These are phyloP conservation scores for Wallacemonas sp. DNA, from an alignment of 208 protist genomes.

Conservation along the genomic window DNA sequence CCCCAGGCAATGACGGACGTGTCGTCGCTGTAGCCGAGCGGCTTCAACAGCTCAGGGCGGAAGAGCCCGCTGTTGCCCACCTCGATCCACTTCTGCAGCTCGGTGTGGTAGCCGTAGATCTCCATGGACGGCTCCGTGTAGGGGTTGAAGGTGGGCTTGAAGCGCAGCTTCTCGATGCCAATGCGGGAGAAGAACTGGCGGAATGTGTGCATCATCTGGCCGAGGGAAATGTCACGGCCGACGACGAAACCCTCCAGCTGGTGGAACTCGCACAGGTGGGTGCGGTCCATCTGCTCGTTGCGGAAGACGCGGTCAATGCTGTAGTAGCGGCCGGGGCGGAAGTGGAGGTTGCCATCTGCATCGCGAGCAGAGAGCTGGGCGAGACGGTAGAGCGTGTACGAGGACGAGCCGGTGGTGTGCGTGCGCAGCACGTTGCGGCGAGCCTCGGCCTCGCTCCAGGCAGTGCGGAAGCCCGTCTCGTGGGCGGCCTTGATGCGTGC, in stretches of 20 bases:
- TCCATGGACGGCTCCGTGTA: constrained; percentile 99
- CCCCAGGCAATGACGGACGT: constrained; percentile 99
- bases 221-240: constrained; percentile 97
- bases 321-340: constrained; percentile 98
- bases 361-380: constrained; percentile 64
- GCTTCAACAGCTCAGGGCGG: constrained; percentile 98
- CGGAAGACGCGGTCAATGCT: constrained; percentile 99
- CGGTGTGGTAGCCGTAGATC: constrained; percentile 98
- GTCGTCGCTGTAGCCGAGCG: constrained; percentile 98
- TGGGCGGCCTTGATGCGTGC: constrained; percentile 94
- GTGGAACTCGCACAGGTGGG: constrained; percentile 99
- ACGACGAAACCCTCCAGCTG: constrained; percentile 99
- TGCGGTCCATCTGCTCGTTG: constrained; percentile 99
- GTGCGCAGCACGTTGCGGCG: constrained; percentile 99
- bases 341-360: constrained; percentile 68
- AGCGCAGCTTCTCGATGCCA: constrained; percentile 96
- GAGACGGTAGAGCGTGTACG: constrained; percentile 96
- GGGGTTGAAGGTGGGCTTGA: constrained; percentile 99
- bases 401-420: constrained; percentile 99
- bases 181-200: constrained; percentile 97
- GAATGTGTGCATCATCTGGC: constrained; percentile 99
- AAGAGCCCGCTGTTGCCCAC: constrained; percentile 99
- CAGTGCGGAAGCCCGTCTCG: constrained; percentile 91
- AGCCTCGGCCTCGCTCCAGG: constrained; percentile 96
- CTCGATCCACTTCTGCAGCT: constrained; percentile 97